A percentile compares a stretch with the other conserved stretches of the same genome.
Evolutionary conservation across 2,329 filamentous ascomycete genomes (phyloP).

Genomic region (Coleophoma eucalyptorum): DNA sequence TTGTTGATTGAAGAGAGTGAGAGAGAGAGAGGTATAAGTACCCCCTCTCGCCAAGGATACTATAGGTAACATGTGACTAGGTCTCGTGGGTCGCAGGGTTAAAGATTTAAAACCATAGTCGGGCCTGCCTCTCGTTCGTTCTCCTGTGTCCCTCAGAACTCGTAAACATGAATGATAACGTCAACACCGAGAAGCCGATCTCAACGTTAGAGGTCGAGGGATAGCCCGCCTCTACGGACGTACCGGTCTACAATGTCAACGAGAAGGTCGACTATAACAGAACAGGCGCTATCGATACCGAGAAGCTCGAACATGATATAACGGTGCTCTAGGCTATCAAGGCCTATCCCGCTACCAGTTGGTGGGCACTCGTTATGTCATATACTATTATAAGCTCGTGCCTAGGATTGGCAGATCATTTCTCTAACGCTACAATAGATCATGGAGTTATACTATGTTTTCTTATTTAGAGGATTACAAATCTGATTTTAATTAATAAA

Average conservation of each 20-base stretch:
- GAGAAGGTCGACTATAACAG: slow-evolving; percentile 22
- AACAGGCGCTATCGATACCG: slow-evolving; percentile 17
- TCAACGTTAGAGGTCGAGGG: slow-evolving; percentile 12
- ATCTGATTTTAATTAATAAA: too few relatives aligned
- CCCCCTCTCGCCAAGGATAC: too few relatives aligned
- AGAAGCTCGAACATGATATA: slow-evolving; percentile 39
- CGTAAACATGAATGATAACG: slow-evolving; percentile 15
- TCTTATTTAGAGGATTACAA: too few relatives aligned
- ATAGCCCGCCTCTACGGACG: slow-evolving; percentile 20
- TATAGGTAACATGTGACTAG: too few relatives aligned
- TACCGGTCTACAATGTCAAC: slow-evolving; percentile 27
- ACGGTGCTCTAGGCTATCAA: slow-evolving; percentile 42
- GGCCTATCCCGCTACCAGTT: slow-evolving; percentile 47
- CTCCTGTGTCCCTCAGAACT: slow-evolving; percentile 19
- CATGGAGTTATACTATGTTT: slow-evolving; percentile 62
- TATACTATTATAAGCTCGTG: slow-evolving; percentile 43
- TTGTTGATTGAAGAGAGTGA: too few relatives aligned
- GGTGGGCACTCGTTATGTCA: slow-evolving; percentile 53
- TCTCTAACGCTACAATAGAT: slow-evolving; percentile 34
- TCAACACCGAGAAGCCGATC: slow-evolving; percentile 12
- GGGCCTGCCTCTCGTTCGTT: slow-evolving; percentile 22
- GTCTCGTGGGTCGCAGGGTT: slow-evolving; percentile 25
- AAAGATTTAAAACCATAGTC: slow-evolving; percentile 27
- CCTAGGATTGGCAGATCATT: slow-evolving; percentile 4
- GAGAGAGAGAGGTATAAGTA: too few relatives aligned